A percentile compares a stretch with the other conserved stretches of the same genome.
phyloP scores from a whole-genome alignment of 2,329 filamentous ascomycete genomes.

The Pseudogymnoascus sp. region DNA sequence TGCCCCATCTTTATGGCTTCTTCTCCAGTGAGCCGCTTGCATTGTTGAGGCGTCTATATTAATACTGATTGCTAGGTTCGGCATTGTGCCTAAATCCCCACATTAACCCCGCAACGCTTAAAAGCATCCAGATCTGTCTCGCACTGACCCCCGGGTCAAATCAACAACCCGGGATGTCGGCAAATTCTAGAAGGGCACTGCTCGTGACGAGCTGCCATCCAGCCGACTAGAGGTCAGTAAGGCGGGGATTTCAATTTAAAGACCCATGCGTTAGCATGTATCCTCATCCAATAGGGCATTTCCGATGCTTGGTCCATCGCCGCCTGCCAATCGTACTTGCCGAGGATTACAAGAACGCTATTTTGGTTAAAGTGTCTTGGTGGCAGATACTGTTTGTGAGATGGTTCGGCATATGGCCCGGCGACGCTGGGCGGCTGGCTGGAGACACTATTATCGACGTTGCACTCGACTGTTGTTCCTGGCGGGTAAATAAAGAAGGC shows the following conservation, averaged over 20 bases:
- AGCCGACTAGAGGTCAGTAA: neutral
- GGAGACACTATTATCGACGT: neutral
- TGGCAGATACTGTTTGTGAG: neutral
- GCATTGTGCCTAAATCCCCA: slow-evolving; percentile 2
- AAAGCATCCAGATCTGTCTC: slow-evolving; percentile 1
- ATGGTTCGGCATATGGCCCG: neutral
- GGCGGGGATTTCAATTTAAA: slow-evolving; percentile 1
- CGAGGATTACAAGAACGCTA: neutral
- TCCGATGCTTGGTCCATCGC: neutral
- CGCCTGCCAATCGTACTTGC: neutral
- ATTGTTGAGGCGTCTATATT: neutral
- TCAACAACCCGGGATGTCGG: slow-evolving; percentile 1
- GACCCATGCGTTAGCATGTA: neutral
- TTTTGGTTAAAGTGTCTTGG: slow-evolving; percentile 1
- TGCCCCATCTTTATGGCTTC: neutral
- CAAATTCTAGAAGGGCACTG: neutral
- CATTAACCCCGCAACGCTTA: slow-evolving; percentile 6
- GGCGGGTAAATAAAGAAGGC: slow-evolving; percentile 2
- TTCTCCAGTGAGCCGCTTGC: neutral
- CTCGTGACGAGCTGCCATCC: neutral
- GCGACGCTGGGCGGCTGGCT: neutral
- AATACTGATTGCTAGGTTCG: slow-evolving; percentile 2
- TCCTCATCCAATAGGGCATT: slow-evolving; percentile 1
- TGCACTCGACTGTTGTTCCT: neutral
- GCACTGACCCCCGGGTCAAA: slow-evolving; percentile 1